Percentiles rank a stretch among this genome's conserved stretches.
phyloP scores from a whole-genome alignment of 345 rosid species.

The Angophora floribunda region DNA sequence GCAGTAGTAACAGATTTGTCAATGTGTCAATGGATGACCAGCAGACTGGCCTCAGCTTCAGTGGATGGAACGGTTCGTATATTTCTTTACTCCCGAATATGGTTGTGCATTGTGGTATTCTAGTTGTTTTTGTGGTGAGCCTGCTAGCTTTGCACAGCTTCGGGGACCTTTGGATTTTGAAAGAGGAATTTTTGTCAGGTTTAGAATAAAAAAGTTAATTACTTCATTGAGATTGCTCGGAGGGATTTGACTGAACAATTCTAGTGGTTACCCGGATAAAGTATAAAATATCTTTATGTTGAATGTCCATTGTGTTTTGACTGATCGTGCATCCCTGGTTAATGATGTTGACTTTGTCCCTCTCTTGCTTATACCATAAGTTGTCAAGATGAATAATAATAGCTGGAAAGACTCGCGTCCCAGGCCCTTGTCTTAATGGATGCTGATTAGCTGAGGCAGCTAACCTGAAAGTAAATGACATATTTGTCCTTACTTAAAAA shows the following conservation, averaged over 20 bases:
- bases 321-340: background rate
- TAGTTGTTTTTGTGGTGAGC: background rate
- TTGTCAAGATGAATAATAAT: background rate
- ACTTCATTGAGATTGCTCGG: background rate
- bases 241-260: background rate
- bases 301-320: background rate
- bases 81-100: background rate
- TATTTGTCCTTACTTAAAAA: background rate
- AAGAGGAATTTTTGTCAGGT: background rate
- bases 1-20: slow-evolving; percentile 56
- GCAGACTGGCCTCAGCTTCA: slow-evolving; percentile 71
- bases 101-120: background rate
- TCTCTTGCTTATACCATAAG: background rate
- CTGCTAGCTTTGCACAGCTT: background rate
- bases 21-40: slow-evolving; percentile 77
- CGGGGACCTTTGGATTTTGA: background rate
- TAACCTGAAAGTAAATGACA: background rate
- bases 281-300: background rate
- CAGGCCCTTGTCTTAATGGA: background rate
- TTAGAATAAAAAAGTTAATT: background rate
- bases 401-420: background rate
- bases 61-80: slow-evolving; percentile 57
- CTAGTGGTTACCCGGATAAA: background rate
- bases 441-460: background rate
- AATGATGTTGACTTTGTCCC: background rate